Base-by-base conservation (phyloP, 2,329 filamentous ascomycete genomes). In the Ascochyta rabiei region DNA sequence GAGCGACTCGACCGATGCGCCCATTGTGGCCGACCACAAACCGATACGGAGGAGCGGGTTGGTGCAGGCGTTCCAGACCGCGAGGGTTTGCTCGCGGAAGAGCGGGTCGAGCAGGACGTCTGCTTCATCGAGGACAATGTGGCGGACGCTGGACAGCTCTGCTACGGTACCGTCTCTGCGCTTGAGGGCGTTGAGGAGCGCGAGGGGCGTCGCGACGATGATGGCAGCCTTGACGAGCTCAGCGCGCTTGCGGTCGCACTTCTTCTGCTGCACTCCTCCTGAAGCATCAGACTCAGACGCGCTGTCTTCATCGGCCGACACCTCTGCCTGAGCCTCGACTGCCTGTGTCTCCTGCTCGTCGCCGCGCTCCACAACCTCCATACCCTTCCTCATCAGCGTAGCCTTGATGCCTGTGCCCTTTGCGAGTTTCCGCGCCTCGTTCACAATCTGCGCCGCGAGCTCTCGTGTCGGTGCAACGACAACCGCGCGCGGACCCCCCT, bases 21-120 rank as follows among this genome's bases (percentile, higher is more conserved):
- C 91, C 88, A 99, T 97, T 0, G 95, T 99, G 13, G 95, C 95
- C 13, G 95, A 98, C 92, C 93, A 99, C 56, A 96, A 87, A 9
- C 89, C 91, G 3, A 91, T 82, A 21, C 87, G 84, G 8, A 98
- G 80, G n/a, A 82, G 76, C 3, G 85, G 80, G 62, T 88, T 87
- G 2, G 81, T 86, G 73, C 93, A 93, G 3, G 89, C 85, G 37
- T 85, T 84, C 92, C 93, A 97, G 59, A 98, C 87, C 4, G 84
- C 83, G 33, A 96, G 80, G 0, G 92, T 97, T 74, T 97, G 92
- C 19, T 95, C 89, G 53, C 90, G 85, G 79, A 99, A 99, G 5
- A 97, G 81, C 15, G 90, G 88, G 67, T 98, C 93, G 10, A 99
- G 84, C 6, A 99, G 87, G 13, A 98, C 92, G 74, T 99, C 95